Base-by-base conservation (phyloP, 257 asterid species). In the Solanum gandarillasii region DNA sequence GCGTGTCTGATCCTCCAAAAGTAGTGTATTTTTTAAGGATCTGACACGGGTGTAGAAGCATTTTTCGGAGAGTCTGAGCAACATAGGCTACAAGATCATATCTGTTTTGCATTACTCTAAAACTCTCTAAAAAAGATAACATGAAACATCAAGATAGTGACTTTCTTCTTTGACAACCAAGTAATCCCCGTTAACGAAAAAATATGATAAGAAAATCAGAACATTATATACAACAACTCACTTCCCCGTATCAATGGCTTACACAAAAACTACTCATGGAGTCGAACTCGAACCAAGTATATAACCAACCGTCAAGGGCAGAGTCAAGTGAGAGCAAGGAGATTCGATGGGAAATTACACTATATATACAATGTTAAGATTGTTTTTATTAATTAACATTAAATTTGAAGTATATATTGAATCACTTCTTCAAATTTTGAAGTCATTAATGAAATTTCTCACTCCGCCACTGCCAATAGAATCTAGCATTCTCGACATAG, bases 11-110 rank as follows among this genome's bases (percentile, higher is more conserved):
- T 74, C 18, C 11, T 34, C 43, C 27, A 36, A 35, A 73, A 36
- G 25, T 74, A 34, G 31, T 35, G 29, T 35, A 74, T 74, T 18
- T 10, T 73, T 74, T 0, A 20, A 35, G 48, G 48, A 74, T 35
- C 18, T 0, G 5, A 10, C 82, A 73, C 0, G 0, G 1, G 31
- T 5, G 83, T 0, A 0, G 52, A 74, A 74, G 0, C 52, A 10
- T 74, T 21, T 74, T 74, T 34, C 8, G 0, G 4, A 5, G 9
- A 20, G 12, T 35, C 16, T 10, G 46, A 73, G 29, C 46, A 73
- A 34, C 81, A 73, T 20, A 73, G 46, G 68, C 6, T 46, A 81
- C 31, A 46, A 14, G 27, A 27, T 81, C 67, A 46, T 9, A 81
- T 1, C 14, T 41, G 20, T 5, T 41, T 78, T 78, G n/a, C 35